These are phyloP conservation scores for Penicillium italicum DNA, from an alignment of 2,329 filamentous ascomycete species.

Conservation along the genomic window DNA sequence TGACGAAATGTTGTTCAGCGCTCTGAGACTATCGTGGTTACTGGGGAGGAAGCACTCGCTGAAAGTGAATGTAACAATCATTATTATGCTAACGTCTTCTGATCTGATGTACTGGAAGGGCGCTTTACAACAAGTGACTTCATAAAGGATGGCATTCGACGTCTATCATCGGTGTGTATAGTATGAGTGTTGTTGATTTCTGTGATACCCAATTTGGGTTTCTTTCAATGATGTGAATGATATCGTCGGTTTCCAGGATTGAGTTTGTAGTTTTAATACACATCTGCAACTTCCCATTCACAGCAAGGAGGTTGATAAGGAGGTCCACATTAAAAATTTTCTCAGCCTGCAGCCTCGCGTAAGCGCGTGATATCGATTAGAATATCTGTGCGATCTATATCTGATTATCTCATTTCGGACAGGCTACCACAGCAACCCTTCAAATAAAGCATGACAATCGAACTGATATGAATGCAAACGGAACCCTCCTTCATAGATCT, in stretches of 20 bases:
- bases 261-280: not conserved
- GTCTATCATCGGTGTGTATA: constrained; percentile 14
- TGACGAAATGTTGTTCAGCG: constrained; percentile 18
- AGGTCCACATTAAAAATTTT: not conserved
- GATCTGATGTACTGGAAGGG: constrained; percentile 3
- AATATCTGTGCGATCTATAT: not conserved
- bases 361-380: not conserved
- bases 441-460: too few species aligned
- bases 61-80: constrained; percentile 4
- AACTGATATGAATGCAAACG: not conserved
- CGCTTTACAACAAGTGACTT: not conserved
- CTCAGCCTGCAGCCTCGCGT: not conserved
- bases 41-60: constrained; percentile 7
- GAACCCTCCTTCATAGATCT: not conserved
- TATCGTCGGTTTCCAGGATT: not conserved
- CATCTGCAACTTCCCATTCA: not conserved
- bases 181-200: constrained; percentile 4
- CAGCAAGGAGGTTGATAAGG: not conserved
- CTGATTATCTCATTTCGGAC: too few species aligned
- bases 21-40: constrained; percentile 26
- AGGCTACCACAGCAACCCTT: too few species aligned
- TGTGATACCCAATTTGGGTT: constrained; percentile 19
- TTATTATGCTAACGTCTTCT: constrained; percentile 16
- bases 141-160: not conserved
- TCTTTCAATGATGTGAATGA: not conserved